These are phyloP conservation scores for Apophysomyces trapeziformis DNA, from an alignment of 371 early-diverging fungal genomes.

Conservation along the genomic window DNA sequence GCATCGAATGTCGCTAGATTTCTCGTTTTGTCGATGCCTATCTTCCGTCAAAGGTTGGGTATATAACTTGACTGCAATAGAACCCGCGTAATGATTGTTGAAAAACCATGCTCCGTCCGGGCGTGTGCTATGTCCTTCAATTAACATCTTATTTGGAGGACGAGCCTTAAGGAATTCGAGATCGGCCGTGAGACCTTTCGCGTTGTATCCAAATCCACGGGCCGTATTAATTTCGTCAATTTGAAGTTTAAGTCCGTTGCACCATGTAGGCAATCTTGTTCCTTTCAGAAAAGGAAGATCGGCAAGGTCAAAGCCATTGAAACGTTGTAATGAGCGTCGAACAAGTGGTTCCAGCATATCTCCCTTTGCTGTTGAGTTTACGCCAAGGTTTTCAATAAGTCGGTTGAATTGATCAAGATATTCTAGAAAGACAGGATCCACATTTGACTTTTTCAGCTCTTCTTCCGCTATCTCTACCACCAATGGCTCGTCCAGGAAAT, in stretches of 20 bases:
- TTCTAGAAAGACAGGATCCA: slow-evolving; percentile 15
- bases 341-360: slow-evolving; percentile 19
- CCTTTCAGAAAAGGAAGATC: slow-evolving; percentile 27
- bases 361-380: slow-evolving; percentile 16
- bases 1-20: background rate
- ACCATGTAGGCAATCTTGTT: slow-evolving; percentile 21
- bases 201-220: too few relatives aligned
- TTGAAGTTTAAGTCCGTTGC: slow-evolving; percentile 15
- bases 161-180: slow-evolving; percentile 22
- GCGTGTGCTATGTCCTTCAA: slow-evolving; percentile 18
- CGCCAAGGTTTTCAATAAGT: slow-evolving; percentile 15
- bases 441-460: slow-evolving; percentile 2
- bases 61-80: slow-evolving; percentile 15
- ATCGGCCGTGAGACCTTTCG: slow-evolving; percentile 9
- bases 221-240: too few relatives aligned
- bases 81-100: slow-evolving; percentile 10
- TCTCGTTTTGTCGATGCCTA: background rate
- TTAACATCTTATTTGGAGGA: slow-evolving; percentile 22
- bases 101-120: slow-evolving; percentile 23
- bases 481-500: slow-evolving; percentile 15
- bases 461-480: slow-evolving; percentile 20
- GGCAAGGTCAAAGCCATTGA: slow-evolving; percentile 6
- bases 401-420: slow-evolving; percentile 16
- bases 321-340: slow-evolving; percentile 15
- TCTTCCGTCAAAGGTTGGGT: background rate